A percentile compares a stretch with the other conserved stretches of the same genome.
phyloP scores from a whole-genome alignment of 176 grass and related monocot species.

The Chrysopogon serrulatus region DNA sequence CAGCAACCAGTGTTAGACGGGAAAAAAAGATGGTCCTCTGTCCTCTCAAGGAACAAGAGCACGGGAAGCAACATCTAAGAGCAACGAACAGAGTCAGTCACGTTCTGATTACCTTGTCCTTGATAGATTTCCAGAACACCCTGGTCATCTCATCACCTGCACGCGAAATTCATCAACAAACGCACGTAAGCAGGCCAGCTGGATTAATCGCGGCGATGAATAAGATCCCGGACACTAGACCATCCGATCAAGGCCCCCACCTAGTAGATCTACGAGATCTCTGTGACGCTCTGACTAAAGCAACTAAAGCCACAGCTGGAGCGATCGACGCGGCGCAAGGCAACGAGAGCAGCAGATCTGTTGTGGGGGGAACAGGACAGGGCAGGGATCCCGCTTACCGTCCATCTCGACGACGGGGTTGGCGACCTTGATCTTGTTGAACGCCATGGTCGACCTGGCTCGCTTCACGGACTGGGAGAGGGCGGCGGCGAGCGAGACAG shows the following conservation, averaged over 20 bases:
- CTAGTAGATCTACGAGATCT: neutral
- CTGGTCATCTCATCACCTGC: conserved; percentile 90
- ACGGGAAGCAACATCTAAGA: neutral
- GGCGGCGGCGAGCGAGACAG: neutral
- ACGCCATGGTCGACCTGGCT: conserved; percentile 35
- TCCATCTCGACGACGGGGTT: conserved; percentile 90
- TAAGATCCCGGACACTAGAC: neutral
- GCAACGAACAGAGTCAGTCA: neutral
- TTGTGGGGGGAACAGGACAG: neutral
- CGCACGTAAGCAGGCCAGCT: neutral
- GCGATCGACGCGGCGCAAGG: neutral
- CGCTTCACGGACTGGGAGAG: neutral
- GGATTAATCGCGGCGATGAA: neutral
- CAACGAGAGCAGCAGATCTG: conserved; percentile 2
- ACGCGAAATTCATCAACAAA: neutral
- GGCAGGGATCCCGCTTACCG: conserved; percentile 24
- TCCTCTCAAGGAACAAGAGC: neutral
- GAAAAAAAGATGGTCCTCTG: neutral
- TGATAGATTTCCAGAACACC: conserved; percentile 89
- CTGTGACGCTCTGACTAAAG: neutral
- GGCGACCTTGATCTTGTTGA: conserved; percentile 57
- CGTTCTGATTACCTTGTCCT: conserved; percentile 61
- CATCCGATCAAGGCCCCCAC: neutral
- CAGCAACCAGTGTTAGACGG: neutral
- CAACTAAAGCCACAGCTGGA: neutral